Evolutionary conservation across 768 basidiomycete species (phyloP).

Genomic region (Kwoniella dejecticola): DNA sequence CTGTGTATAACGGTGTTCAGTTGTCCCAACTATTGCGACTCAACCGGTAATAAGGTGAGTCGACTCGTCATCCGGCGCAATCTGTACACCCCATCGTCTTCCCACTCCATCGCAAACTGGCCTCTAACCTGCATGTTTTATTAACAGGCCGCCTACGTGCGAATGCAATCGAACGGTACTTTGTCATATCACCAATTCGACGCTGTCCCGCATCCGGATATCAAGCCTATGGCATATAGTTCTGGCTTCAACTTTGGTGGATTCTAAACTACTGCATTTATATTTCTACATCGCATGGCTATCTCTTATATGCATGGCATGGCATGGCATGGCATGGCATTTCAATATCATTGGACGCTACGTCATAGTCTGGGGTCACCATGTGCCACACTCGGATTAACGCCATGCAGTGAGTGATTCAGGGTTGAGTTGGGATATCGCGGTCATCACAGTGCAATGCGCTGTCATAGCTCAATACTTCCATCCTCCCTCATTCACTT

Average conservation of each 20-base stretch:
- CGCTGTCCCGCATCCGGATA: slow-evolving; percentile 80
- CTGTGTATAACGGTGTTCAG: slow-evolving; percentile 86
- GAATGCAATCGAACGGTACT: slow-evolving; percentile 75
- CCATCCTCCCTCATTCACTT: not conserved
- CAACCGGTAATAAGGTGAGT: slow-evolving; percentile 67
- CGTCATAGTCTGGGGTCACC: slow-evolving; percentile 3
- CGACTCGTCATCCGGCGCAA: not conserved
- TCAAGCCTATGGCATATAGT: slow-evolving; percentile 85
- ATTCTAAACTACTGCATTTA: slow-evolving; percentile 1
- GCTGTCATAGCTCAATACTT: not conserved
- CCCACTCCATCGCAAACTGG: not conserved
- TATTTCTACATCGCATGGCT: not conserved
- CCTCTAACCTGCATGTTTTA: not conserved
- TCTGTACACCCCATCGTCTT: not conserved
- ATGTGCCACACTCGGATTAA: slow-evolving; percentile 24
- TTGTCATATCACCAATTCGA: slow-evolving; percentile 73
- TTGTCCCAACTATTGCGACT: slow-evolving; percentile 72
- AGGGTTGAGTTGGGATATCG: slow-evolving; percentile 4
- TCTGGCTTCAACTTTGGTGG: slow-evolving; percentile 42
- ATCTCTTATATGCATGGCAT: not conserved
- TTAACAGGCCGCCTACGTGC: slow-evolving; percentile 54
- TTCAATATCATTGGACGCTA: not conserved
- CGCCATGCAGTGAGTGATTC: slow-evolving; percentile 4
- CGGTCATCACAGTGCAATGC: not conserved
- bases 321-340: not conserved